Base-by-base conservation (phyloP, 805 yeast genomes). In the Candida peoriensis region DNA sequence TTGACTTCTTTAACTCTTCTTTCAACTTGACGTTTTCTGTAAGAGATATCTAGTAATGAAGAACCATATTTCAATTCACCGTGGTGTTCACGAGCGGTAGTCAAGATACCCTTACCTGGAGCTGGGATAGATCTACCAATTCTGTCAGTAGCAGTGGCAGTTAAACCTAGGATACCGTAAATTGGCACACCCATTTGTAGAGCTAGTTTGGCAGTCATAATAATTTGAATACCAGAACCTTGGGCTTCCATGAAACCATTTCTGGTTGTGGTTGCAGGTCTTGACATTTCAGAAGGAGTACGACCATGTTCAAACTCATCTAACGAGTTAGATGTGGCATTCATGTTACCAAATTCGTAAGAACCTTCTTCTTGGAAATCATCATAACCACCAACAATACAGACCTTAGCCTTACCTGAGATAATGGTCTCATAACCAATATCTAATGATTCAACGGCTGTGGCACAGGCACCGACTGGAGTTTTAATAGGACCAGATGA, bases 331-430 rank as follows among this genome's bases (percentile, higher is more conserved):
- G 96, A 83, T 29, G 99, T 93, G 30, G 98, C 98, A 56, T 89
- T 89, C 99, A 93, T 93, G 72, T 93, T 93, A 54, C 86, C 98
- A 64, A 93, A 93, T 66, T 93, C 99, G 56, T 78, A 83, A 40
- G 97, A 88, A 50, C 97, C 97, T 68, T 93, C 98, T 68, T 93
- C 98, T 66, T 88, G 96, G 90, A 93, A 89, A 58, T 93, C 99
- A 70, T 93, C 99, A 63, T 85, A 88, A 68, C 99, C 99, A 75
- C 99, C 99, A 52, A 90, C 97, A 55, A 93, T 72, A 64, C 93
- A 87, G 52, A 93, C 78, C 76, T 87, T 88, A 38, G 99, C 98
- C 66, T 89, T 87, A 50, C 96, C 96, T 32, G 88, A 70, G 51
- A 86, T 65, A 54, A 93, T 88, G 35, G 96, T 86, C 68, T 93